phyloP scores from a whole-genome alignment of 352 stramenopile species.

The Phytophthora chlamydospora region DNA sequence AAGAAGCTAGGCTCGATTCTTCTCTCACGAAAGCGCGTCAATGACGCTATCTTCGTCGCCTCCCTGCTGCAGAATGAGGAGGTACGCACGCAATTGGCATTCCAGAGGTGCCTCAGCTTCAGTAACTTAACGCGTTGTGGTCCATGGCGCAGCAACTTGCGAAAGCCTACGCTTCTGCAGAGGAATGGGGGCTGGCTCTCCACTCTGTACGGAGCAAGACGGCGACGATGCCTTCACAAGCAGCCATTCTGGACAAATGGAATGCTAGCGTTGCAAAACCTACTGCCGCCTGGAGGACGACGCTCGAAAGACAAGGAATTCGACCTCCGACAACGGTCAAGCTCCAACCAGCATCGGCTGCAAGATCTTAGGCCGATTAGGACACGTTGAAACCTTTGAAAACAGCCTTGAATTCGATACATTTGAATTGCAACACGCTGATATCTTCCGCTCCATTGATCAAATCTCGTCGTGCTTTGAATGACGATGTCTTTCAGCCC shows the following conservation, averaged over 20 bases:
- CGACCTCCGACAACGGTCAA: constrained; percentile 32
- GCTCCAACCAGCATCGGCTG: constrained; percentile 16
- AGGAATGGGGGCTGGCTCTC: constrained; percentile 36
- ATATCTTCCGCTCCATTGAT: no score
- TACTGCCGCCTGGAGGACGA: constrained; percentile 38
- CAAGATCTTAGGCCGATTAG: no score
- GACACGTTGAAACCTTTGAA: no score
- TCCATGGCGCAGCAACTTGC: constrained; percentile 23
- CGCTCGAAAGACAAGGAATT: constrained; percentile 42
- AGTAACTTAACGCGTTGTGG: neutral
- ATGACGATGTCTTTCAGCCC: no score
- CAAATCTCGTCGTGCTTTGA: no score
- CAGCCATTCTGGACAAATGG: constrained; percentile 38
- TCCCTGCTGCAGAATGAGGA: constrained; percentile 54
- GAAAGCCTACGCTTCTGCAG: constrained; percentile 30
- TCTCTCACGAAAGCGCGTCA: constrained; percentile 26
- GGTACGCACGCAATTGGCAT: constrained; percentile 13
- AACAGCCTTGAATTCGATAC: no score
- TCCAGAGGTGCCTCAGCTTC: neutral
- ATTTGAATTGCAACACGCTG: no score
- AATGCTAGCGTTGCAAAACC: constrained; percentile 34
- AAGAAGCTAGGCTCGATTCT: constrained; percentile 28
- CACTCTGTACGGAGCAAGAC: constrained; percentile 25
- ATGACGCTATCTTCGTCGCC: constrained; percentile 64
- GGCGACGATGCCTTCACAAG: constrained; percentile 4